Conservation (phyloP, 2,329 filamentous ascomycete species). For the Drechslerella coelobrocha region DNA sequence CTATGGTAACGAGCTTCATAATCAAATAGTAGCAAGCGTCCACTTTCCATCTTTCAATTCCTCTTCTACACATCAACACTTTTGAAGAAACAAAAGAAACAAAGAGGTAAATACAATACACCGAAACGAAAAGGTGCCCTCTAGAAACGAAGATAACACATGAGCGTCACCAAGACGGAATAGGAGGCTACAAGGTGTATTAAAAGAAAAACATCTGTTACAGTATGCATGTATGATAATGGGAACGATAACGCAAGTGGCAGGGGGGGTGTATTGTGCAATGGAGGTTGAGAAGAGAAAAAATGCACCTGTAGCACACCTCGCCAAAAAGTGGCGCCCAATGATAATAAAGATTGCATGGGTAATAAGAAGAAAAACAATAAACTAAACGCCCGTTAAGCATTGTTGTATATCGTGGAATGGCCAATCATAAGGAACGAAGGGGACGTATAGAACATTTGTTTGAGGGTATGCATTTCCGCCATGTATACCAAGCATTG, state of each 20-base stretch:
- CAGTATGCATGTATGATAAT: background rate
- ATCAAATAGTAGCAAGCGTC: background rate
- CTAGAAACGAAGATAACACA: background rate
- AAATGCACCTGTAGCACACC: conserved; percentile 32
- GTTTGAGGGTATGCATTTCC: background rate
- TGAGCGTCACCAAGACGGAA: background rate
- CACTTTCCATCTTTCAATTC: background rate
- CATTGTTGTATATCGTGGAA: background rate
- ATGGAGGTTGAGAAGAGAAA: conserved; percentile 8
- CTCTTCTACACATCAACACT: conserved; percentile 1
- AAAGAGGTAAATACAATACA: background rate
- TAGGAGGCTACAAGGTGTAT: background rate
- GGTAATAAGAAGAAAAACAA: background rate
- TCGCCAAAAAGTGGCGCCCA: conserved; percentile 21
- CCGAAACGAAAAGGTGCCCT: background rate
- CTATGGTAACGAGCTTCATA: background rate
- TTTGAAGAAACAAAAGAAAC: background rate
- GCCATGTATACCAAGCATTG: background rate
- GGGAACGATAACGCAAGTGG: background rate
- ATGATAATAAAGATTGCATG: background rate
- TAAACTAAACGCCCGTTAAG: conserved; percentile 1
- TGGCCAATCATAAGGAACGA: background rate
- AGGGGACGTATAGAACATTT: background rate
- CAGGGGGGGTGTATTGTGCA: conserved; percentile 1
- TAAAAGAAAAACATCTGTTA: conserved; percentile 5